Conservation (phyloP, 495 filamentous ascomycete genomes). For the Penicillium steckii region DNA sequence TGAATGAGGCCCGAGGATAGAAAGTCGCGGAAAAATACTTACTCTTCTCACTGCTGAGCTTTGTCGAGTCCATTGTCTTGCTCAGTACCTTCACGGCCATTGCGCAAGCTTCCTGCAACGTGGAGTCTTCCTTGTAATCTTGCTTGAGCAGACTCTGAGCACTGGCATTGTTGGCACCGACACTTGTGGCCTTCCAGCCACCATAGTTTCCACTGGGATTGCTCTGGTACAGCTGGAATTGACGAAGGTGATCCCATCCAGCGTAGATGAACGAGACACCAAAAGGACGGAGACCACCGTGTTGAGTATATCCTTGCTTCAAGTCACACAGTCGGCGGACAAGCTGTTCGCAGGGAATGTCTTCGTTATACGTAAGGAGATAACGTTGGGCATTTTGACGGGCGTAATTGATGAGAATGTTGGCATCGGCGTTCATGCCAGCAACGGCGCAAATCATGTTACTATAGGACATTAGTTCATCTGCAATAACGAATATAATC, state of each 20-base stretch:
- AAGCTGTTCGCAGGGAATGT: slow-evolving; percentile 98
- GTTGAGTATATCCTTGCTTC: slow-evolving; percentile 99
- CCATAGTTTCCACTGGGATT: slow-evolving; percentile 99
- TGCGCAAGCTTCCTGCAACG: slow-evolving; percentile 92
- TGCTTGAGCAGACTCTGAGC: slow-evolving; percentile 98
- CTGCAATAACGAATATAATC: background rate
- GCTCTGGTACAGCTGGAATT: slow-evolving; percentile 99
- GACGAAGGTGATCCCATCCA: slow-evolving; percentile 88
- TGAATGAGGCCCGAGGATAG: background rate
- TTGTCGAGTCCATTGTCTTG: slow-evolving; percentile 99
- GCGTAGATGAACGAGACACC: slow-evolving; percentile 99
- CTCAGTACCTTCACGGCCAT: slow-evolving; percentile 98
- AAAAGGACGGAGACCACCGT: slow-evolving; percentile 95
- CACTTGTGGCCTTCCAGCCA: slow-evolving; percentile 97
- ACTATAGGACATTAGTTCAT: slow-evolving; percentile 48
- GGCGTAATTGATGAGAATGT: slow-evolving; percentile 99
- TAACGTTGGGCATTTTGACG: slow-evolving; percentile 94
- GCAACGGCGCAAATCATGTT: slow-evolving; percentile 99
- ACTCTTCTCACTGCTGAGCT: slow-evolving; percentile 99
- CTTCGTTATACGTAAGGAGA: slow-evolving; percentile 98
- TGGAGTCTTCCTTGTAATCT: slow-evolving; percentile 97
- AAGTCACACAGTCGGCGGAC: slow-evolving; percentile 95
- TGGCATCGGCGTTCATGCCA: slow-evolving; percentile 98
- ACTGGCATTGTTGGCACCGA: slow-evolving; percentile 96
- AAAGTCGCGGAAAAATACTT: slow-evolving; percentile 29